Conservation (phyloP, 2,329 filamentous ascomycete genomes). For the Claviceps fusiformis region DNA sequence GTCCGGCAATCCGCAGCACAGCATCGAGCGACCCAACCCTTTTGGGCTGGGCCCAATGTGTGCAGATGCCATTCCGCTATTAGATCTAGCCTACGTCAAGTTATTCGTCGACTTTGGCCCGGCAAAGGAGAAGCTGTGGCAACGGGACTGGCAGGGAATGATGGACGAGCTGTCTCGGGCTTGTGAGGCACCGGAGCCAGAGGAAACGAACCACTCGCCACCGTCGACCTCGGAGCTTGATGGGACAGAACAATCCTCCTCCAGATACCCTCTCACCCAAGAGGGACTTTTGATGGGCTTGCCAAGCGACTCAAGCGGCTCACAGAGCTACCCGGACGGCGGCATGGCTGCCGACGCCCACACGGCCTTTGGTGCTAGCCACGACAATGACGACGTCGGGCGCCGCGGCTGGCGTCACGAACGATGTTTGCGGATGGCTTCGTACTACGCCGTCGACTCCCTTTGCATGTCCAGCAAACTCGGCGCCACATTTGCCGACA, state of each 20-base stretch:
- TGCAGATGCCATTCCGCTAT: conserved; percentile 76
- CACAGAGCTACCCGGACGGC: too few relatives aligned
- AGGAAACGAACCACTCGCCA: conserved; percentile 48
- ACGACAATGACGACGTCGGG: conserved; percentile 14
- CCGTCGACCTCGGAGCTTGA: conserved; percentile 25
- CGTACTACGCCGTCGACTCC: conserved; percentile 86
- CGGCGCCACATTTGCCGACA: conserved; percentile 73
- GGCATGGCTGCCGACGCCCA: too few relatives aligned
- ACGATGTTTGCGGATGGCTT: conserved; percentile 81
- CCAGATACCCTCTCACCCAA: conserved; percentile 6
- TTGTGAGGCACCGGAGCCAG: conserved; percentile 48
- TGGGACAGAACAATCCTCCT: conserved; percentile 28
- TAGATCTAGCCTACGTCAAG: conserved; percentile 84
- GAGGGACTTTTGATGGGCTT: too few relatives aligned
- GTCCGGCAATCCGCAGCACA: conserved; percentile 75
- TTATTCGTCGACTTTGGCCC: conserved; percentile 87
- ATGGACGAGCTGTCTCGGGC: conserved; percentile 73
- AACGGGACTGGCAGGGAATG: conserved; percentile 85
- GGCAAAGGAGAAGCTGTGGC: conserved; percentile 89
- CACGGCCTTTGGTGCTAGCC: neutral
- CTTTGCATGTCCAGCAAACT: conserved; percentile 78
- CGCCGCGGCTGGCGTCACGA: conserved; percentile 58
- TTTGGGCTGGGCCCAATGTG: conserved; percentile 71
- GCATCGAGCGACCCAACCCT: conserved; percentile 70
- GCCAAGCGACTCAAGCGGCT: too few relatives aligned